These are phyloP conservation scores for Alternaria rosae DNA, from an alignment of 2,329 filamentous ascomycete genomes.

Conservation along the genomic window DNA sequence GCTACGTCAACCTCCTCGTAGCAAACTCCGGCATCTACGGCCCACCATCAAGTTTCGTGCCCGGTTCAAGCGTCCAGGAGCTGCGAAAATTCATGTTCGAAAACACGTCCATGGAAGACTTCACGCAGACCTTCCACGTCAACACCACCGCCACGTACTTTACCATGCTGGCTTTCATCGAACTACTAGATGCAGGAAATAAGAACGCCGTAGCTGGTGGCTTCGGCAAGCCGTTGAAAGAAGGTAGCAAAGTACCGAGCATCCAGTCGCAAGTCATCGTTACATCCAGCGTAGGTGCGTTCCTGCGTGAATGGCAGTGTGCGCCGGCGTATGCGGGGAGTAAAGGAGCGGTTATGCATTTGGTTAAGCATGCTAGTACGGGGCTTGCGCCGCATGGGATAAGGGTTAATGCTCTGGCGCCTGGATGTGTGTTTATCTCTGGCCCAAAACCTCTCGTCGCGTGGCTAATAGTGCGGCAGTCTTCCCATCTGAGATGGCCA, in stretches of 20 bases:
- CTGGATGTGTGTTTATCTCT: conserved; percentile 42
- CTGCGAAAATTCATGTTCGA: neutral
- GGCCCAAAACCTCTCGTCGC: neutral
- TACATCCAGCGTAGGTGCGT: neutral
- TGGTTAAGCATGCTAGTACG: conserved; percentile 58
- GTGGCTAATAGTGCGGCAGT: conserved; percentile 4
- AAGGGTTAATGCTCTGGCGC: conserved; percentile 57
- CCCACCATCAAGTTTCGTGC: neutral
- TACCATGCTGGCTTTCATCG: conserved; percentile 50
- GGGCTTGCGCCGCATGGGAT: conserved; percentile 50
- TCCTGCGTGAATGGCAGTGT: neutral
- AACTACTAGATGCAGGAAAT: conserved; percentile 52
- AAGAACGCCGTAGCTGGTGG: conserved; percentile 4
- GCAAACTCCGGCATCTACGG: neutral
- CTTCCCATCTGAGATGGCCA: conserved; percentile 23
- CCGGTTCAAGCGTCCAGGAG: neutral
- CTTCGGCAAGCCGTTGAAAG: neutral
- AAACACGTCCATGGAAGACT: conserved; percentile 10
- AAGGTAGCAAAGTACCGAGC: neutral
- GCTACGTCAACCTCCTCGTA: neutral
- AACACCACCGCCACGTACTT: conserved; percentile 52
- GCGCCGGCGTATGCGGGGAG: neutral
- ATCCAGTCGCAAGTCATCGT: neutral
- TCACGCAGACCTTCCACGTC: conserved; percentile 35
- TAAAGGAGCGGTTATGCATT: conserved; percentile 23